Evolutionary conservation across 768 basidiomycete genomes (phyloP), one percentile per base, ranked within the genome.

Genomic region (Rhodosporidiobolus sp.): DNA sequence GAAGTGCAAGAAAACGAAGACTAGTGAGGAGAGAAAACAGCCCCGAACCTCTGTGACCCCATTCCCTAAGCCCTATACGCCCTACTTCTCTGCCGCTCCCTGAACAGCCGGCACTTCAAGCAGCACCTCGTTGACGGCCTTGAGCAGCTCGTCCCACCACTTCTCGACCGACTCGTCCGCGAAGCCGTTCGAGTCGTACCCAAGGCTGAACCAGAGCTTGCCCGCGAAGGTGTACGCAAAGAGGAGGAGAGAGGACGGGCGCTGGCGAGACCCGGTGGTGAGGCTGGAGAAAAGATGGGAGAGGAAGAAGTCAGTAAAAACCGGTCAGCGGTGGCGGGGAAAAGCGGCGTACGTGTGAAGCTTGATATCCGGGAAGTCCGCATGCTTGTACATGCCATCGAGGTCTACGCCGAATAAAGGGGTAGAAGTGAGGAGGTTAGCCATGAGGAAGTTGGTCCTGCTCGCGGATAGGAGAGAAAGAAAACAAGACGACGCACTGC

Each of bases 241-340:
- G n/a, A 94, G 80, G 50, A 94, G 83, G 86, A 92, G 88, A 4
- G 87, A 90, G 17, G 90, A 87, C 0, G 85, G 79, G 6, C 90
- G 86, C 78, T 92, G 91, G n/a, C 91, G 85, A 12, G 89, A 90
- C 5, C 90, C 91, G 3, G 91, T 92, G 35, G 89, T 92, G 46
- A 94, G 83, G 8, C 77, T 77, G 4, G 34, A 10, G 57, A 20
- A 16, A 59, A 38, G 0, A 0, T 12, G 20, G 14, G 38, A 43
- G 38, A 14, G 38, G 38, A 14, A 43, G 38, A 43, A 43, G 38
- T 7, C 7, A 43, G 38, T 7, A 43, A 14, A 43, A 43, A 7
- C 8, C 7, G 38, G 38, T 43, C 38, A 43, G 38, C 38, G 38
- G 7, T 43, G 38, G 38, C 12, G 2, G 20, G 57, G 10, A 50